Evolutionary conservation across 129 eudicot species (phyloP).

Genomic region (Solidago caesia): DNA sequence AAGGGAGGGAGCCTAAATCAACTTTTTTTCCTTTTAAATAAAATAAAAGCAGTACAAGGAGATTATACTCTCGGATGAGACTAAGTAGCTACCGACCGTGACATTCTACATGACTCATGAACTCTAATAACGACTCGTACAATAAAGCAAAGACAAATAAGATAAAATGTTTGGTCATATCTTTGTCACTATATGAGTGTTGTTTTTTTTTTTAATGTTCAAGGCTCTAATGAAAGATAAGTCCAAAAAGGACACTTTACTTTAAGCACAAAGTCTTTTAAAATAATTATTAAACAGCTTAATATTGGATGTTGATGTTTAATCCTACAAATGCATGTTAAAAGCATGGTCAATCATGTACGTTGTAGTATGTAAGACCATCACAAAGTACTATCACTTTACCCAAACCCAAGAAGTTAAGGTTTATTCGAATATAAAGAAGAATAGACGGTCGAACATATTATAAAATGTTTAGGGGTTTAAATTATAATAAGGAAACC

Average conservation of each 20-base stretch:
- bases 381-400: constrained; percentile 21
- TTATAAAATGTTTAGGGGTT: neutral
- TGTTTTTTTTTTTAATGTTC: neutral
- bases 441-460: neutral
- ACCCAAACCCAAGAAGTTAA: constrained; percentile 24
- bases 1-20: too few relatives aligned
- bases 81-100: too few relatives aligned
- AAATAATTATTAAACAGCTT: neutral
- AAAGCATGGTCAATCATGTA: constrained; percentile 20
- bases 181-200: neutral
- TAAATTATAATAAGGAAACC: constrained; percentile 5
- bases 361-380: constrained; percentile 8
- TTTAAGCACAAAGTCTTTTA: constrained; percentile 1
- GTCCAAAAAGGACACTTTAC: constrained; percentile 4
- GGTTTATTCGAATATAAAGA: neutral
- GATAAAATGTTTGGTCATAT: neutral
- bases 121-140: neutral
- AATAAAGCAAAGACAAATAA: neutral
- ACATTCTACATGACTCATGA: neutral
- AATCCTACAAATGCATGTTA: constrained; percentile 23
- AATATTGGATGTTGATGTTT: constrained; percentile 2
- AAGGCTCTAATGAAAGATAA: neutral
- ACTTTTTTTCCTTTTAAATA: too few relatives aligned
- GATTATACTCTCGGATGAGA: too few relatives aligned
- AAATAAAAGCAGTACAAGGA: too few relatives aligned